Base-by-base conservation (phyloP, 2,329 filamentous ascomycete genomes). In the Clonostachys rosea region DNA sequence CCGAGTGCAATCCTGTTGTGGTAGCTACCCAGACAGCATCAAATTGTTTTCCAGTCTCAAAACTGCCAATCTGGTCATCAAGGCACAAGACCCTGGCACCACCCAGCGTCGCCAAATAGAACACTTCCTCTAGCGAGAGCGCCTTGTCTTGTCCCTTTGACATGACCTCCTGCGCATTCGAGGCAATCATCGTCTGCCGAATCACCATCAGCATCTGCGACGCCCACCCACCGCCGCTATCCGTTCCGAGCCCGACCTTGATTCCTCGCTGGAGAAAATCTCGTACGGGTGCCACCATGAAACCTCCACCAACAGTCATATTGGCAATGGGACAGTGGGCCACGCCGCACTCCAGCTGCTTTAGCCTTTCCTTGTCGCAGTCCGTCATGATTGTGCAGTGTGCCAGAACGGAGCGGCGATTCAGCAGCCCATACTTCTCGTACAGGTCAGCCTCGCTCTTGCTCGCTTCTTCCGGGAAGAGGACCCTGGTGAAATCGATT, bases 211-310 rank as follows among this genome's bases (percentile, higher is more conserved):
- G 65, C 56, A 86, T 83, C 10, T 73, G 77, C 6, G 71, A 73
- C 5, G 80, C 79, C 60, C 78, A 85, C 0, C 83, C 82, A 33
- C 81, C 83, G 3, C 81, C 81, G 40, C 75, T 79, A 52, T 86
- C 83, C 0, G 83, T 86, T 0, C 83, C 83, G 0, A 87, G 62
- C 0, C 83, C 83, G n/a, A 86, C 80, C 49, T 84, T 83, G 57
- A 86, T 77, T 1, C 74, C 80, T 2, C 69, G 65, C 1, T 68
- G 60, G 6, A 86, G 64, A 46, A 84, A 83, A 20, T 79, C 72
- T 2, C 79, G 70, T 7, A 86, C 66, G 0, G 76, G 79, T 1
- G 80, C 81, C 1, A 75, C 75, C 81, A 83, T 81, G 63, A 80
- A 83, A 17, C 78, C 83, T 14, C 75, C 78, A 3, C 78, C 77